These are phyloP conservation scores for Fusarium veterinarium DNA, from an alignment of 2,329 filamentous ascomycete species.

Conservation along the genomic window DNA sequence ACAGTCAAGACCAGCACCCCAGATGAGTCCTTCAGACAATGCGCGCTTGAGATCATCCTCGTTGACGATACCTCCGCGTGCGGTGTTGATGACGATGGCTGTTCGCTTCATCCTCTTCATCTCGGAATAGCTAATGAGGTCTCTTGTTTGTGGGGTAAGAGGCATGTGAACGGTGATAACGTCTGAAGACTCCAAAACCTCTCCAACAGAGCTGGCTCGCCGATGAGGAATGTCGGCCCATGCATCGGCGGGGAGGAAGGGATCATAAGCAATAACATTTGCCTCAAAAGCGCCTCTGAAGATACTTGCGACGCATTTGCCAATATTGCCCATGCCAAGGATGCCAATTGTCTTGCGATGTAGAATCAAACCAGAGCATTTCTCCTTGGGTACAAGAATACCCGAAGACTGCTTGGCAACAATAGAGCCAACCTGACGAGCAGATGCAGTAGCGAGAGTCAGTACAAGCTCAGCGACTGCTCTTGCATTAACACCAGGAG, in stretches of 20 bases:
- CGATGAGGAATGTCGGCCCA: conserved; percentile 51
- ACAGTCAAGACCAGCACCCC: conserved; percentile 55
- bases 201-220: conserved; percentile 46
- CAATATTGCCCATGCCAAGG: conserved; percentile 55
- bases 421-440: conserved; percentile 49
- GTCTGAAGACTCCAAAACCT: conserved; percentile 49
- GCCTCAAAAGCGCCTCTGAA: conserved; percentile 52
- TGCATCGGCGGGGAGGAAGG: conserved; percentile 46
- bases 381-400: conserved; percentile 52
- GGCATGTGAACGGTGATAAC: conserved; percentile 54
- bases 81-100: conserved; percentile 55
- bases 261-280: conserved; percentile 52
- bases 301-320: conserved; percentile 50
- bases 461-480: conserved; percentile 56
- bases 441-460: conserved; percentile 51
- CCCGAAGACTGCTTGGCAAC: conserved; percentile 46
- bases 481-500: conserved; percentile 57
- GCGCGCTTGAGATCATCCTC: conserved; percentile 50
- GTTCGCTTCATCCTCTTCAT: conserved; percentile 52
- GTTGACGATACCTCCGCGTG: conserved; percentile 55
- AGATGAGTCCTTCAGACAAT: conserved; percentile 49
- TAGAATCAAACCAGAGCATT: conserved; percentile 53
- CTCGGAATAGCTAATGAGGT: conserved; percentile 48
- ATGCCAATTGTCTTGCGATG: conserved; percentile 51
- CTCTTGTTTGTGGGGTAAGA: conserved; percentile 47